These are phyloP conservation scores for Fraxinus cuspidata DNA, from an alignment of 257 asterid genomes.

Conservation along the genomic window DNA sequence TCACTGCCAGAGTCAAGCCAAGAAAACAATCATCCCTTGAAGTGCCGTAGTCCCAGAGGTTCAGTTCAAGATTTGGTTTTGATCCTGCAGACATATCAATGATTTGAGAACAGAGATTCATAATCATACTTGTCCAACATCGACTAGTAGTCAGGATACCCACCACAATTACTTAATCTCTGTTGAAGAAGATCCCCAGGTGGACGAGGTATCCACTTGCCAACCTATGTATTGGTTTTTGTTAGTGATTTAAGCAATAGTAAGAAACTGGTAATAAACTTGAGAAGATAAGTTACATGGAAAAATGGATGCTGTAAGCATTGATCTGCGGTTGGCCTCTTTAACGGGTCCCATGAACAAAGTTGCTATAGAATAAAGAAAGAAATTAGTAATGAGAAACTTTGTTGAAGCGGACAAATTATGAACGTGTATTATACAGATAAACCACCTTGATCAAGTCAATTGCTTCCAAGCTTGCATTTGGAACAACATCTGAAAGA, in stretches of 20 bases:
- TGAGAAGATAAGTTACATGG: conserved; percentile 50
- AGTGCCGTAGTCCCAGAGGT: conserved; percentile 83
- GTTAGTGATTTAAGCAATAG: conserved; percentile 32
- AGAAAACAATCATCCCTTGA: conserved; percentile 80
- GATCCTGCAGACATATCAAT: conserved; percentile 48
- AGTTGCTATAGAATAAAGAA: conserved; percentile 62
- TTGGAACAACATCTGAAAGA: conserved; percentile 70
- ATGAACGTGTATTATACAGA: not conserved
- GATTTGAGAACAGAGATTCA: conserved; percentile 21
- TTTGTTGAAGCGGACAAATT: conserved; percentile 8
- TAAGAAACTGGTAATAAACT: conserved; percentile 21
- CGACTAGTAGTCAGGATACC: conserved; percentile 23
- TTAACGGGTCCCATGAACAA: conserved; percentile 89
- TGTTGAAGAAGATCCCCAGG: conserved; percentile 65
- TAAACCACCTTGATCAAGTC: conserved; percentile 78
- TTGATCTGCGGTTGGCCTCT: conserved; percentile 93
- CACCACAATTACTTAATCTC: conserved; percentile 57
- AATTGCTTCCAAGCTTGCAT: conserved; percentile 83
- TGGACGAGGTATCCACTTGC: conserved; percentile 59
- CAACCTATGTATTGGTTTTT: conserved; percentile 52
- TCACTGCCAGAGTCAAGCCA: conserved; percentile 91
- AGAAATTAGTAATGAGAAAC: conserved; percentile 14
- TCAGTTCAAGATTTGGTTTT: conserved; percentile 94
- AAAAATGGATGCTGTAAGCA: conserved; percentile 93
- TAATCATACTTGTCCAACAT: conserved; percentile 21